Percentiles rank a stretch among this genome's conserved stretches.
Evolutionary conservation across 2,329 filamentous ascomycete species (phyloP).

Genomic region (Cytospora chrysosperma): DNA sequence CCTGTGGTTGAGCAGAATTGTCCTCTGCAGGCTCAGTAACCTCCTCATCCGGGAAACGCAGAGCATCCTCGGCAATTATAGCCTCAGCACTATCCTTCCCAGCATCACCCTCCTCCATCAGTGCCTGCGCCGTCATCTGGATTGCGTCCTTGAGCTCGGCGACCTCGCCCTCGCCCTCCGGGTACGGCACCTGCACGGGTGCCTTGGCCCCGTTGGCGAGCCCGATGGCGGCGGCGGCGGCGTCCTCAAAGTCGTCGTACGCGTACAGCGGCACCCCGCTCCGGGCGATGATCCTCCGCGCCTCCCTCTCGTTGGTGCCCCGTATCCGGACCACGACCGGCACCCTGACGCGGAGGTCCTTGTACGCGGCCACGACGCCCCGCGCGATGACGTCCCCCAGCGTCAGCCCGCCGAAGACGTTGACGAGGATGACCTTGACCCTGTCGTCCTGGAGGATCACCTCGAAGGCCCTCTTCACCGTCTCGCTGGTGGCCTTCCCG

Average conservation of each 20-base stretch:
- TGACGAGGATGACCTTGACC: slow-evolving; percentile 65
- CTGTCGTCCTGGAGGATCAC: slow-evolving; percentile 69
- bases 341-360: slow-evolving; percentile 62
- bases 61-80: not conserved
- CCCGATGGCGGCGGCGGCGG: slow-evolving; percentile 64
- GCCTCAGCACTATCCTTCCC: not conserved
- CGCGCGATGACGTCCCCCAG: slow-evolving; percentile 80
- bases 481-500: slow-evolving; percentile 80
- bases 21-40: not conserved
- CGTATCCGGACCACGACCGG: slow-evolving; percentile 76
- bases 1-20: not conserved
- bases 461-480: slow-evolving; percentile 74
- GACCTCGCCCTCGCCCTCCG: not conserved
- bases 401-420: slow-evolving; percentile 59
- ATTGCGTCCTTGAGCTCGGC: not conserved
- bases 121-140: not conserved
- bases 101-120: not conserved
- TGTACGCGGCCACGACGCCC: slow-evolving; percentile 71
- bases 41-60: not conserved
- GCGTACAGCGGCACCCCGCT: slow-evolving; percentile 68
- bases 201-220: slow-evolving; percentile 16
- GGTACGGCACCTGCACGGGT: not conserved
- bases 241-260: slow-evolving; percentile 74
- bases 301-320: slow-evolving; percentile 71
- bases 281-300: slow-evolving; percentile 66